phyloP scores from a whole-genome alignment of 371 early-diverging fungal genomes.

The Syncephalastrum racemosum region DNA sequence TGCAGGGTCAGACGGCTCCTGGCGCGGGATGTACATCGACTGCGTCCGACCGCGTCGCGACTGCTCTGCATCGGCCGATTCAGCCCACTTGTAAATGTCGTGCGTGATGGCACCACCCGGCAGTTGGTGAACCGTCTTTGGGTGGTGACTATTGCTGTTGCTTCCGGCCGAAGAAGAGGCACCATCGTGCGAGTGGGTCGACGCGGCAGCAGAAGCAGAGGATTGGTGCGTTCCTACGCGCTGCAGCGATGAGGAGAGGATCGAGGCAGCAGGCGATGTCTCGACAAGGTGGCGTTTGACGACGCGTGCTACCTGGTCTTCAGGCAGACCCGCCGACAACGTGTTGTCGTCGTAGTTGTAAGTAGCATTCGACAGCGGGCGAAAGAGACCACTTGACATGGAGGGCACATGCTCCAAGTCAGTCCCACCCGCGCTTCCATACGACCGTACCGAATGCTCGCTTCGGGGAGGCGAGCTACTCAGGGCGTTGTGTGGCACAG shows the following conservation, averaged over 20 bases:
- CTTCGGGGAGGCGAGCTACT: conserved; percentile 28
- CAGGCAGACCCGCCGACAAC: conserved; percentile 52
- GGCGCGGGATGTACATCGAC: conserved; percentile 37
- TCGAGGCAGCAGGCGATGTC: conserved; percentile 35
- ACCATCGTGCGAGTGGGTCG: not conserved
- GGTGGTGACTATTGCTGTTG: conserved; percentile 9
- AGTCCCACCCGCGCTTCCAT: conserved; percentile 20
- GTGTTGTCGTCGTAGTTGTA: conserved; percentile 42
- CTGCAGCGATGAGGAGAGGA: conserved; percentile 19
- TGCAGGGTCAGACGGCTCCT: conserved; percentile 33
- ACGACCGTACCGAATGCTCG: conserved; percentile 29
- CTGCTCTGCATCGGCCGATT: conserved; percentile 38
- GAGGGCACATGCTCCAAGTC: conserved; percentile 35
- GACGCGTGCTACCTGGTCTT: conserved; percentile 66
- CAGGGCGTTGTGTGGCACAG: conserved; percentile 18
- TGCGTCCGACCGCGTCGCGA: conserved; percentile 38
- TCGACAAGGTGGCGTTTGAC: conserved; percentile 69
- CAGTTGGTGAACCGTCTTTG: conserved; percentile 40
- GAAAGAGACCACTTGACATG: conserved; percentile 29
- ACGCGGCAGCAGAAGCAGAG: not conserved
- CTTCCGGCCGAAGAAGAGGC: conserved; percentile 15
- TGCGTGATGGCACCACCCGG: conserved; percentile 58
- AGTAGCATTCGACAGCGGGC: conserved; percentile 35
- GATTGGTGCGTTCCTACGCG: conserved; percentile 12
- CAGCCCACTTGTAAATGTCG: conserved; percentile 62